Evolutionary conservation across 139 green algal species (phyloP).

Genomic region (Eudorina sp.): DNA sequence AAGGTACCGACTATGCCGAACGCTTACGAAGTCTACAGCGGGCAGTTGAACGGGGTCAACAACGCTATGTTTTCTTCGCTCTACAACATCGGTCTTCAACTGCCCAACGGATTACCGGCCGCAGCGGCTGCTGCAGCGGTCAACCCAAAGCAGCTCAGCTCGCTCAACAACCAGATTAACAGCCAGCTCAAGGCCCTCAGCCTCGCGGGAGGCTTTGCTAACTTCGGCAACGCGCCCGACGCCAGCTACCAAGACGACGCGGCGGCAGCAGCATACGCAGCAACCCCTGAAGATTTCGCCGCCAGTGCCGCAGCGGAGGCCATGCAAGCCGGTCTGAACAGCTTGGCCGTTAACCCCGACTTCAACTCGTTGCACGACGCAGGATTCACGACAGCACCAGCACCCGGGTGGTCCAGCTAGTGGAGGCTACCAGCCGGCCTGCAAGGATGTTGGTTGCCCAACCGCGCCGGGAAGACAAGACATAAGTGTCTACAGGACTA

Average conservation of each 20-base stretch:
- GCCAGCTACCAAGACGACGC: constrained; percentile 45
- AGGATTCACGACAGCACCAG: constrained; percentile 54
- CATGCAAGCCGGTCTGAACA: constrained; percentile 37
- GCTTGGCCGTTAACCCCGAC: constrained; percentile 32
- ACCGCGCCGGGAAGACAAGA: constrained; percentile 2
- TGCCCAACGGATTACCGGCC: constrained; percentile 49
- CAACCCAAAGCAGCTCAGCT: constrained; percentile 42
- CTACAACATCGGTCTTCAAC: constrained; percentile 41
- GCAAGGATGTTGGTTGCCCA: neutral
- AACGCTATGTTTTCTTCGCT: constrained; percentile 39
- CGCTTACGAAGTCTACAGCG: constrained; percentile 36
- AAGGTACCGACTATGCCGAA: constrained; percentile 27
- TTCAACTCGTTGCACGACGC: constrained; percentile 47
- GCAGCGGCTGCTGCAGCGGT: constrained; percentile 10
- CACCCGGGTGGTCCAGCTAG: constrained; percentile 62
- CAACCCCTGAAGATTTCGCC: constrained; percentile 29
- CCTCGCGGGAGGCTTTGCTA: constrained; percentile 35
- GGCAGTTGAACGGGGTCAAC: constrained; percentile 38
- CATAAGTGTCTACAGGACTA: neutral
- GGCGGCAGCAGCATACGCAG: constrained; percentile 24
- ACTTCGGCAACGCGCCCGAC: constrained; percentile 44
- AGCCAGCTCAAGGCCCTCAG: constrained; percentile 56
- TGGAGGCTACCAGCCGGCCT: neutral
- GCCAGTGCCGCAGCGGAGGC: constrained; percentile 25
- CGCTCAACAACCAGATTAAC: constrained; percentile 58